These are phyloP conservation scores for Leishmania major DNA, from an alignment of 208 protist genomes.

Conservation along the genomic window DNA sequence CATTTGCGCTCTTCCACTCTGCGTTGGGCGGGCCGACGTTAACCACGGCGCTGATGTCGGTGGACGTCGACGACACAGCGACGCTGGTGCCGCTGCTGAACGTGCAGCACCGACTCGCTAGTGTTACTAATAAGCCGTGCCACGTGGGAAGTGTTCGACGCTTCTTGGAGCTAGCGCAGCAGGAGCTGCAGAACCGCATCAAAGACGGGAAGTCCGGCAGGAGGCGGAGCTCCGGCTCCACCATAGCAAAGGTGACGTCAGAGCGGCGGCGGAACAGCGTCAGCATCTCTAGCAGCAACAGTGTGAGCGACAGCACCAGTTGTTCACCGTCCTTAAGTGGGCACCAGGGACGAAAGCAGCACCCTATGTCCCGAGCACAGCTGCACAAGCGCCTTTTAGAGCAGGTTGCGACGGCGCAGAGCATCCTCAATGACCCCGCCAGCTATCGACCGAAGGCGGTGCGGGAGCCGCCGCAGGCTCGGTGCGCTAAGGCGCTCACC, in stretches of 20 bases:
- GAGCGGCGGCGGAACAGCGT: not conserved
- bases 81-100: conserved; percentile 48
- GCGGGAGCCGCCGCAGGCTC: not conserved
- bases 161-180: conserved; percentile 51
- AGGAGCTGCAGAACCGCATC: conserved; percentile 32
- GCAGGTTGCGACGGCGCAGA: conserved; percentile 24
- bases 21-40: conserved; percentile 56
- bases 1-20: conserved; percentile 52
- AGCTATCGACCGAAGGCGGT: conserved; percentile 14
- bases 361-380: conserved; percentile 3
- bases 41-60: conserved; percentile 50
- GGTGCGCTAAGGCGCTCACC: not conserved
- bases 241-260: not conserved
- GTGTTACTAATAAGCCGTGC: conserved; percentile 45
- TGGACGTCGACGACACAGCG: conserved; percentile 34
- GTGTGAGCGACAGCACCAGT: not conserved
- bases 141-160: conserved; percentile 46
- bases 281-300: conserved; percentile 9
- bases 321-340: not conserved
- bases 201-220: not conserved
- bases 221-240: not conserved
- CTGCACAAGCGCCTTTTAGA: conserved; percentile 26
- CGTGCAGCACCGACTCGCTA: conserved; percentile 51
- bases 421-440: conserved; percentile 22
- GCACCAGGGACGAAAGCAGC: conserved; percentile 8